Evolutionary conservation across 2,329 filamentous ascomycete species (phyloP).

Genomic region (Exophiala bonariae): DNA sequence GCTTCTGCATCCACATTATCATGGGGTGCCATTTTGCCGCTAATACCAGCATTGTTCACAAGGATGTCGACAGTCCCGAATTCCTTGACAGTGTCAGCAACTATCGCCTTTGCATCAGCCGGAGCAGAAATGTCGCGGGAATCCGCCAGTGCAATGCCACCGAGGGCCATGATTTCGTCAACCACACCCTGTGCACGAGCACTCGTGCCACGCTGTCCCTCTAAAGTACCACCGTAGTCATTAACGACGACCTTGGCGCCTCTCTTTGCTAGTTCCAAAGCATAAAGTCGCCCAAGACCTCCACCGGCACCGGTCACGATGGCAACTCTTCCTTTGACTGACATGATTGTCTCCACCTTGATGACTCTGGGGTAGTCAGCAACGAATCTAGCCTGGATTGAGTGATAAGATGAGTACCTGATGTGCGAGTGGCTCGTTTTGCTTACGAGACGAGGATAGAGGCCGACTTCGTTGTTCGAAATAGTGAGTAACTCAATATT

Average conservation of each 20-base stretch:
- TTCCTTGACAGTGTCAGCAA: conserved; percentile 36
- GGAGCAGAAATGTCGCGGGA: conserved; percentile 65
- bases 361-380: no score
- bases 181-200: conserved; percentile 60
- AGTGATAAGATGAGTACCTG: no score
- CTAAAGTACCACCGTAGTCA: conserved; percentile 31
- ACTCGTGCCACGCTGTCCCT: conserved; percentile 55
- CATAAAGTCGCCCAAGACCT: conserved; percentile 35
- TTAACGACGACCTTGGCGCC: conserved; percentile 38
- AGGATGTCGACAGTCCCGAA: conserved; percentile 47
- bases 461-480: no score
- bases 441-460: no score
- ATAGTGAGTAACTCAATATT: no score
- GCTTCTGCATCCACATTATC: conserved; percentile 9
- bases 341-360: conserved; percentile 7
- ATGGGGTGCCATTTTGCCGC: conserved; percentile 25
- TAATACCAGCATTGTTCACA: conserved; percentile 56
- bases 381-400: no score
- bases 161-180: conserved; percentile 65
- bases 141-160: conserved; percentile 94
- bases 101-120: conserved; percentile 37
- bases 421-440: no score
- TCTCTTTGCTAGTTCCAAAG: conserved; percentile 33
- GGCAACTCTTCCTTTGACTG: conserved; percentile 34
- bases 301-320: conserved; percentile 35